Evolutionary conservation across 805 yeast species (phyloP).

Genomic region (Candida suzukii): DNA sequence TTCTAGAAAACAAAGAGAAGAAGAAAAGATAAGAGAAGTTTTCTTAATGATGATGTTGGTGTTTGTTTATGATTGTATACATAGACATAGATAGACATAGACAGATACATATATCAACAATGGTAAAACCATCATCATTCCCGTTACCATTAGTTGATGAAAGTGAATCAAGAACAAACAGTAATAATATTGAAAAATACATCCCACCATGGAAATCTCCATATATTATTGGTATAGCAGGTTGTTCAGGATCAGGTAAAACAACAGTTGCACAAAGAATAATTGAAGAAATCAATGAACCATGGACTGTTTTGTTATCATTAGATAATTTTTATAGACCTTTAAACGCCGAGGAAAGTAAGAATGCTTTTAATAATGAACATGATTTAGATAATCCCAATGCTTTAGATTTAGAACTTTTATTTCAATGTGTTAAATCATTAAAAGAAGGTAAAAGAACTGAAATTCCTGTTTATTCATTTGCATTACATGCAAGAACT

Average conservation of each 20-base stretch:
- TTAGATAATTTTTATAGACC: slow-evolving; percentile 90
- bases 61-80: no score
- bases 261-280: slow-evolving; percentile 85
- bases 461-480: slow-evolving; percentile 65
- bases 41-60: no score
- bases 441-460: slow-evolving; percentile 67
- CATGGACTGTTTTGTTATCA: slow-evolving; percentile 89
- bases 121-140: no score
- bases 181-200: slow-evolving; percentile 35
- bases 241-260: slow-evolving; percentile 86
- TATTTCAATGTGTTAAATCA: slow-evolving; percentile 53
- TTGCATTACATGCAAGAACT: slow-evolving; percentile 54
- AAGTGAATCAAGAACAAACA: no score
- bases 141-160: no score
- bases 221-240: slow-evolving; percentile 82
- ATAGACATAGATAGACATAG: no score
- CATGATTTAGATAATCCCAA: slow-evolving; percentile 85
- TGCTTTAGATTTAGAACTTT: slow-evolving; percentile 73
- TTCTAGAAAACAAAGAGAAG: no score
- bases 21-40: no score
- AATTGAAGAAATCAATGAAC: slow-evolving; percentile 70
- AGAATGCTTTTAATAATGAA: slow-evolving; percentile 57
- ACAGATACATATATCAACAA: no score
- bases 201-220: slow-evolving; percentile 89
- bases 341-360: slow-evolving; percentile 51